These are phyloP conservation scores for Epichloe scottii DNA, from an alignment of 2,329 filamentous ascomycete genomes.

Conservation along the genomic window DNA sequence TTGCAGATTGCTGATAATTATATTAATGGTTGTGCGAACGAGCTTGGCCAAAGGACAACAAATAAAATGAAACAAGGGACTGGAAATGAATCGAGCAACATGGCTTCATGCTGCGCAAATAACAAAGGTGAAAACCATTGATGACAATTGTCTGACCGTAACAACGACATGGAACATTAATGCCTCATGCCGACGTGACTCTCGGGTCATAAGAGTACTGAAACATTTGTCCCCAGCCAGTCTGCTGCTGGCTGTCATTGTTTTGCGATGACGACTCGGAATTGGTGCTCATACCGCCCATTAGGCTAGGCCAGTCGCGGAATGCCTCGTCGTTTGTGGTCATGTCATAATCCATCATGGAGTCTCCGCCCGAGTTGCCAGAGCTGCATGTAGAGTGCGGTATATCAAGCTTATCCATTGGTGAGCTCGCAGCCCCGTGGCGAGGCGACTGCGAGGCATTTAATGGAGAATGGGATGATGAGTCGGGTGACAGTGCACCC, in stretches of 20 bases:
- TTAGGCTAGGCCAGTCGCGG: conserved; percentile 29
- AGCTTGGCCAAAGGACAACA: neutral
- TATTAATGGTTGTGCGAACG: neutral
- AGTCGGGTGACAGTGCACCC: conserved; percentile 20
- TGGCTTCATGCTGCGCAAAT: neutral
- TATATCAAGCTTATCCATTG: conserved; percentile 21
- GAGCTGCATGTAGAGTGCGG: conserved; percentile 19
- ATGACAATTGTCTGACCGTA: neutral
- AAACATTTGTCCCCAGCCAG: conserved; percentile 3
- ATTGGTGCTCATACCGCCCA: conserved; percentile 22
- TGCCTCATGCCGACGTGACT: conserved; percentile 1
- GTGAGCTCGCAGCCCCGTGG: conserved; percentile 15
- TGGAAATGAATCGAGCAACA: neutral
- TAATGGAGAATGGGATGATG: conserved; percentile 20
- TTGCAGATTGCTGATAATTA: neutral
- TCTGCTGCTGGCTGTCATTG: neutral
- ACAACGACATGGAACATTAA: neutral
- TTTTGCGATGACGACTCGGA: conserved; percentile 15
- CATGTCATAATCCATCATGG: conserved; percentile 30
- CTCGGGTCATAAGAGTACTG: conserved; percentile 4
- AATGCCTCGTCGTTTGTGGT: conserved; percentile 20
- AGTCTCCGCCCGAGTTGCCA: conserved; percentile 13
- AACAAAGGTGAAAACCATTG: neutral
- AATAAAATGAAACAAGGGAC: neutral
- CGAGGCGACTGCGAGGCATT: conserved; percentile 19